Conservation (phyloP, 2,329 filamentous ascomycete genomes). For the Monosporascus cannonballus region DNA sequence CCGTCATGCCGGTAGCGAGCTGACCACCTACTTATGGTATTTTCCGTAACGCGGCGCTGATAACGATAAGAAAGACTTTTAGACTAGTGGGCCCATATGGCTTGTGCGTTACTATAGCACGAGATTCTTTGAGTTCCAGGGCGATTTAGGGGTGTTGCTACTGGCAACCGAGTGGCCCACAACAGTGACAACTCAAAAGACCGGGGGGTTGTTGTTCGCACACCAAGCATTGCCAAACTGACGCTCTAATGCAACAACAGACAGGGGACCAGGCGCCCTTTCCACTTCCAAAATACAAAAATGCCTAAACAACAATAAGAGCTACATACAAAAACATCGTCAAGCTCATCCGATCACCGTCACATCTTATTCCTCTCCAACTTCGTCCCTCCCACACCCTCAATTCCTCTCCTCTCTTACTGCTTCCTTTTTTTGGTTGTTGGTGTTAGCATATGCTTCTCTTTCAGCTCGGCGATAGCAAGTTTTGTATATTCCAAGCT, state of each 20-base stretch:
- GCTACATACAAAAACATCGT: constrained; percentile 22
- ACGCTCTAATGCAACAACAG: constrained; percentile 15
- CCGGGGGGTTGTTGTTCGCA: neutral
- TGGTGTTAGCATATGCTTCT: neutral
- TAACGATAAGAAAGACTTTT: neutral
- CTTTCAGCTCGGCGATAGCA: neutral
- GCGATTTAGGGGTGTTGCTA: neutral
- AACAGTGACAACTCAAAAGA: neutral
- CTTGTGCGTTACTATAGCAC: neutral
- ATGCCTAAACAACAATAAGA: constrained; percentile 18
- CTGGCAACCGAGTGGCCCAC: neutral
- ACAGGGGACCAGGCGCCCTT: constrained; percentile 7
- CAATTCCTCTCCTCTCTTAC: constrained; percentile 1
- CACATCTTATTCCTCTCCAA: constrained; percentile 4
- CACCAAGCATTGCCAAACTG: neutral
- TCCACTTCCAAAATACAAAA: constrained; percentile 21
- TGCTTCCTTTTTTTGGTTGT: neutral
- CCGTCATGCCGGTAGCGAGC: too few species aligned
- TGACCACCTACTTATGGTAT: too few species aligned
- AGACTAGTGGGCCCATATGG: neutral
- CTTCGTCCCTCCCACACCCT: neutral
- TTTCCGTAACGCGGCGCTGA: neutral
- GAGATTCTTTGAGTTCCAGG: neutral
- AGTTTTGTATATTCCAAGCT: constrained; percentile 9
- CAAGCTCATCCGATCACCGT: constrained; percentile 7